phyloP scores from a whole-genome alignment of 2,329 filamentous ascomycete species.

The Tolypocladium sp. region DNA sequence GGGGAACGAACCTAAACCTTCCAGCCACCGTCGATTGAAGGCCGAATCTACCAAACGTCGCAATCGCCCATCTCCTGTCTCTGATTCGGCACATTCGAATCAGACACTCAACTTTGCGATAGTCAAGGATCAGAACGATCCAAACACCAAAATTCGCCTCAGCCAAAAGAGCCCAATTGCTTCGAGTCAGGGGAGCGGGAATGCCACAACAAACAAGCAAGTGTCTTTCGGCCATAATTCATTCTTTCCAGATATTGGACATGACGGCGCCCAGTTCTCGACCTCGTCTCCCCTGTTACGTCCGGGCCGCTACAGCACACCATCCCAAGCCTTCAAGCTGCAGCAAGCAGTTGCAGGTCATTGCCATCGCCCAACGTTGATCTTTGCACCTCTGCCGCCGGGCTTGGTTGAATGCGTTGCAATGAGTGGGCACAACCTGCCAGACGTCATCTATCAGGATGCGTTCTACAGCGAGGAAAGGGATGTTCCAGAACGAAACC shows the following conservation, averaged over 20 bases:
- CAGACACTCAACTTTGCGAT: slow-evolving; percentile 55
- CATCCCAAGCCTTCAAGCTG: neutral
- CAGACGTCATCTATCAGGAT: slow-evolving; percentile 70
- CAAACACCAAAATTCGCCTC: slow-evolving; percentile 51
- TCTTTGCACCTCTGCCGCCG: slow-evolving; percentile 19
- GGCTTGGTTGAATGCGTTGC: slow-evolving; percentile 9
- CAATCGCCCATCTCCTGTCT: neutral
- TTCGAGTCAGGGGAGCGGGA: slow-evolving; percentile 40
- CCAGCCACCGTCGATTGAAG: too few species aligned
- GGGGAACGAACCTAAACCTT: neutral
- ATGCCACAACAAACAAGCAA: slow-evolving; percentile 12
- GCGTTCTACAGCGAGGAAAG: slow-evolving; percentile 76
- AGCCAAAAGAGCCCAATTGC: slow-evolving; percentile 49
- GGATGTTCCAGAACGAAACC: slow-evolving; percentile 67
- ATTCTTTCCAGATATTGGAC: neutral
- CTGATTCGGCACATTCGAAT: slow-evolving; percentile 17
- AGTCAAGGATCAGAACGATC: slow-evolving; percentile 67
- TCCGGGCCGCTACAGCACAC: neutral
- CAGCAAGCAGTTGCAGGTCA: neutral
- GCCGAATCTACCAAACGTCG: neutral
- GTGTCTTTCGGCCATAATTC: slow-evolving; percentile 9
- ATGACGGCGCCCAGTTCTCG: neutral
- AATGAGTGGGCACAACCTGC: slow-evolving; percentile 27
- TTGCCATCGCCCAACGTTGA: slow-evolving; percentile 5
- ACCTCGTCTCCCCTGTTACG: neutral